Conservation (phyloP, 2,329 filamentous ascomycete genomes). For the Aspergillus hiratsukae region DNA sequence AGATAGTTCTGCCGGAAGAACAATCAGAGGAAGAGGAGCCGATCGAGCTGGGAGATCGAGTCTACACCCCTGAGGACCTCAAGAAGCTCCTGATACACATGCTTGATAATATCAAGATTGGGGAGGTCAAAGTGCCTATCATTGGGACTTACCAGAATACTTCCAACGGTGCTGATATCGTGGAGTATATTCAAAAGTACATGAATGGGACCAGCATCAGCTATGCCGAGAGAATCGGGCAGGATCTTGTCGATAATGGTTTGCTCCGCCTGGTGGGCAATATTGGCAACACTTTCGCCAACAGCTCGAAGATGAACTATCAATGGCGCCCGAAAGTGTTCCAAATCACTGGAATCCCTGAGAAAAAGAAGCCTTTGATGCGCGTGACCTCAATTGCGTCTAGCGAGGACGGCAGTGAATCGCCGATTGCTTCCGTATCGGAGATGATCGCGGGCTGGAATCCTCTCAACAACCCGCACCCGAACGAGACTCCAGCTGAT, state of each 20-base stretch:
- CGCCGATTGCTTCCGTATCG: slow-evolving; percentile 76
- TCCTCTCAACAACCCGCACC: slow-evolving; percentile 78
- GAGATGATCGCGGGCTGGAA: slow-evolving; percentile 94
- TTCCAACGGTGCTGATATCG: slow-evolving; percentile 85
- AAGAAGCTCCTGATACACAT: slow-evolving; percentile 87
- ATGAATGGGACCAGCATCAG: slow-evolving; percentile 79
- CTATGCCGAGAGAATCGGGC: slow-evolving; percentile 90
- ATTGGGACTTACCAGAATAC: slow-evolving; percentile 93
- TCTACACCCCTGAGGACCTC: slow-evolving; percentile 77
- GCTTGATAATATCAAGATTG: slow-evolving; percentile 78
- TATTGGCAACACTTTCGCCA: slow-evolving; percentile 91
- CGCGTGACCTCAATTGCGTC: slow-evolving; percentile 70
- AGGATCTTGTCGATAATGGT: slow-evolving; percentile 81
- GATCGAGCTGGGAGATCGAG: slow-evolving; percentile 85
- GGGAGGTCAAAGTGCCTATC: slow-evolving; percentile 92
- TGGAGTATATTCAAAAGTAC: slow-evolving; percentile 87
- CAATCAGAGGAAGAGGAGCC: slow-evolving; percentile 71
- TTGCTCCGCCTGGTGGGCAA: slow-evolving; percentile 89
- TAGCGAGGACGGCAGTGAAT: slow-evolving; percentile 61
- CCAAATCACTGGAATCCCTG: slow-evolving; percentile 77
- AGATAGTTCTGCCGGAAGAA: slow-evolving; percentile 79
- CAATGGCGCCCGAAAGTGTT: slow-evolving; percentile 95
- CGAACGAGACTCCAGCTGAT: slow-evolving; percentile 89
- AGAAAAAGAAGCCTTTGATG: slow-evolving; percentile 71
- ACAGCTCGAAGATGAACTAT: slow-evolving; percentile 95